These are phyloP conservation scores for Alternaria triticina DNA, from an alignment of 2,329 filamentous ascomycete genomes.

Conservation along the genomic window DNA sequence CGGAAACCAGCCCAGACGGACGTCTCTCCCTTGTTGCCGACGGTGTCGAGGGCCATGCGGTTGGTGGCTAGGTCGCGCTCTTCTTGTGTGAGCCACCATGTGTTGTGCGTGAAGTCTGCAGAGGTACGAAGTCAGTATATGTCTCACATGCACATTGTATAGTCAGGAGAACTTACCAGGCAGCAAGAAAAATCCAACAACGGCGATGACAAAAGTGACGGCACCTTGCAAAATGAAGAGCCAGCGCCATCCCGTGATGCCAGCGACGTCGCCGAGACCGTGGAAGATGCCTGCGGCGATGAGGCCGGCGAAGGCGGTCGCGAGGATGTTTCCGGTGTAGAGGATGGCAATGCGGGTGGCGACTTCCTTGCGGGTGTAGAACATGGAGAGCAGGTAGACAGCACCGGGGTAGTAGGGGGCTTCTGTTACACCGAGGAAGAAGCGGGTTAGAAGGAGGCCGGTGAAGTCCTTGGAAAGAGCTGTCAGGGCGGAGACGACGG, in stretches of 20 bases:
- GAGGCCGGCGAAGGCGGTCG: slow-evolving; percentile 52
- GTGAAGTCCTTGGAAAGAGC: slow-evolving; percentile 52
- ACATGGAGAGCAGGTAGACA: slow-evolving; percentile 45
- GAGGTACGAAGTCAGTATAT: too few species aligned
- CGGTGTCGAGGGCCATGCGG: slow-evolving; percentile 55
- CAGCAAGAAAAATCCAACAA: slow-evolving; percentile 50
- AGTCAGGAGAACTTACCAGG: slow-evolving; percentile 22
- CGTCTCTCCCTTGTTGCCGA: slow-evolving; percentile 54
- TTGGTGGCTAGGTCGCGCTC: slow-evolving; percentile 51
- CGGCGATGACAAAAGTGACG: slow-evolving; percentile 41
- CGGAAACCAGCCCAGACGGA: slow-evolving; percentile 58
- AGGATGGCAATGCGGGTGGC: slow-evolving; percentile 59
- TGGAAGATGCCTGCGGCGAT: slow-evolving; percentile 48
- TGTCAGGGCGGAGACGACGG: slow-evolving; percentile 52
- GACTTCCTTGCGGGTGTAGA: slow-evolving; percentile 49
- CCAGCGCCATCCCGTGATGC: slow-evolving; percentile 36
- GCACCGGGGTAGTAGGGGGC: slow-evolving; percentile 49
- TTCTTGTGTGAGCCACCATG: slow-evolving; percentile 53
- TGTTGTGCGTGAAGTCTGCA: slow-evolving; percentile 43
- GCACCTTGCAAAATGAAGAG: slow-evolving; percentile 40
- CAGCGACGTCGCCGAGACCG: slow-evolving; percentile 28
- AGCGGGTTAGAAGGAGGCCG: slow-evolving; percentile 53
- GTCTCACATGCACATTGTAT: too few species aligned
- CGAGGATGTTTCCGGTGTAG: slow-evolving; percentile 51
- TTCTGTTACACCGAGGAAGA: slow-evolving; percentile 53